phyloP scores from a whole-genome alignment of 495 filamentous ascomycete species.

The Neurospora sp. region DNA sequence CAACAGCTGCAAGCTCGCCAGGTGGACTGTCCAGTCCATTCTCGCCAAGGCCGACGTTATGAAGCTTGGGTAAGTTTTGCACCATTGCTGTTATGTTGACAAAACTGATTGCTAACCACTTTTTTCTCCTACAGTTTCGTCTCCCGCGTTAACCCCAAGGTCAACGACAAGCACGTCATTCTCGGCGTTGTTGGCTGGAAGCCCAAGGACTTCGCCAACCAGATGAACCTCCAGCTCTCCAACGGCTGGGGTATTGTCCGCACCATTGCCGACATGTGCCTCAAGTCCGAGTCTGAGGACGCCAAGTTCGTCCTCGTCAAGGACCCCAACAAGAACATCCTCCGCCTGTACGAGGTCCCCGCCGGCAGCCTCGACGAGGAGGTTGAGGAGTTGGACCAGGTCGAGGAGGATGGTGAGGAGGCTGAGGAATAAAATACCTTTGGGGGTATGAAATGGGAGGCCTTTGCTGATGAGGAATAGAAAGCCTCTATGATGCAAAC shows the following conservation, averaged over 20 bases:
- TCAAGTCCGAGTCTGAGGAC: slow-evolving; percentile 49
- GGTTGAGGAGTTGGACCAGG: slow-evolving; percentile 26
- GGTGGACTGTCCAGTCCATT: slow-evolving; percentile 94
- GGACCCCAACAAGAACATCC: slow-evolving; percentile 92
- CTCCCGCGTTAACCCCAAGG: slow-evolving; percentile 83
- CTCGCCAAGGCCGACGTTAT: slow-evolving; percentile 91
- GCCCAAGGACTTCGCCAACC: slow-evolving; percentile 86
- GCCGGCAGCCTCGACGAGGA: slow-evolving; percentile 69
- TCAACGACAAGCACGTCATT: slow-evolving; percentile 80
- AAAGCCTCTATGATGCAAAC: neutral
- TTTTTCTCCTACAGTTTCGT: slow-evolving; percentile 56
- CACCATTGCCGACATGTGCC: slow-evolving; percentile 86
- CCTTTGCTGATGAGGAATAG: neutral
- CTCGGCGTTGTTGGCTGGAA: slow-evolving; percentile 96
- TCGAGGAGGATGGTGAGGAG: slow-evolving; percentile 17
- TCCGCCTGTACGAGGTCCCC: slow-evolving; percentile 88
- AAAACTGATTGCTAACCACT: slow-evolving; percentile 7
- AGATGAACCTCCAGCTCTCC: slow-evolving; percentile 93
- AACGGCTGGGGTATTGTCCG: slow-evolving; percentile 99
- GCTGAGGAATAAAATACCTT: slow-evolving; percentile 20
- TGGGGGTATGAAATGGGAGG: neutral
- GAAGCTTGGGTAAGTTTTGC: slow-evolving; percentile 73
- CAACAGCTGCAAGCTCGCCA: slow-evolving; percentile 93
- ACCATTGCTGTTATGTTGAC: slow-evolving; percentile 6
- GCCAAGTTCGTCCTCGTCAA: slow-evolving; percentile 64